Evolutionary conservation across 2,329 filamentous ascomycete genomes (phyloP).

Genomic region (Dactylonectria estremocensis): DNA sequence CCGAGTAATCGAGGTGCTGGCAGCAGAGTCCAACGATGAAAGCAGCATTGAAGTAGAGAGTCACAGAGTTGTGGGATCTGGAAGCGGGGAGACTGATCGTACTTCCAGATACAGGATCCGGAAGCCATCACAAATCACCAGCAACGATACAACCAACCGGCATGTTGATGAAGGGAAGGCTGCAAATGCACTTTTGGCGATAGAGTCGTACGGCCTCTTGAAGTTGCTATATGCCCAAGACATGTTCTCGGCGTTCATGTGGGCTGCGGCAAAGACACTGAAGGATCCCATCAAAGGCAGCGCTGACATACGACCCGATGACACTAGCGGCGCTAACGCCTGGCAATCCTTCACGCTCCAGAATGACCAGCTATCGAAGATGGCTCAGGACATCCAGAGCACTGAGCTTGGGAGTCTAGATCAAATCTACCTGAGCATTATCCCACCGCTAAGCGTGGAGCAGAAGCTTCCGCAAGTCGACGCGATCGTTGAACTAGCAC

Average conservation of each 20-base stretch:
- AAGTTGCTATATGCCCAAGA: conserved; percentile 44
- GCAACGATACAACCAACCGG: no score
- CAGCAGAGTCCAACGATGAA: no score
- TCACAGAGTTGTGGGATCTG: neutral
- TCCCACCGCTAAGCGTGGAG: conserved; percentile 1
- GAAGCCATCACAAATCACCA: no score
- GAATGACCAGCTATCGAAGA: conserved; percentile 35
- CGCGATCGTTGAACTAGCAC: conserved; percentile 25
- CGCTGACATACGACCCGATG: conserved; percentile 3
- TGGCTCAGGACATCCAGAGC: conserved; percentile 36
- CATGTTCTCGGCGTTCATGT: conserved; percentile 50
- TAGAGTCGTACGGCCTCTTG: conserved; percentile 25
- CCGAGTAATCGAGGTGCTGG: no score
- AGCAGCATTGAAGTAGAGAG: neutral
- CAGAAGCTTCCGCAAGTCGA: conserved; percentile 9
- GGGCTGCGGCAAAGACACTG: conserved; percentile 37
- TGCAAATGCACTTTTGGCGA: conserved; percentile 14
- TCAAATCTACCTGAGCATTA: neutral
- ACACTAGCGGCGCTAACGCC: neutral
- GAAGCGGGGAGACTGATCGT: no score
- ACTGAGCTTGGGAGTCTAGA: conserved; percentile 32
- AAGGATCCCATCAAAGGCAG: conserved; percentile 1
- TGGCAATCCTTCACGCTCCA: conserved; percentile 41
- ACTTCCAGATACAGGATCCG: neutral
- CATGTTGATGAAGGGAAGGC: neutral